Conservation (phyloP, 1,284 basidiomycete species). For the Austroboletus rostrupii region DNA sequence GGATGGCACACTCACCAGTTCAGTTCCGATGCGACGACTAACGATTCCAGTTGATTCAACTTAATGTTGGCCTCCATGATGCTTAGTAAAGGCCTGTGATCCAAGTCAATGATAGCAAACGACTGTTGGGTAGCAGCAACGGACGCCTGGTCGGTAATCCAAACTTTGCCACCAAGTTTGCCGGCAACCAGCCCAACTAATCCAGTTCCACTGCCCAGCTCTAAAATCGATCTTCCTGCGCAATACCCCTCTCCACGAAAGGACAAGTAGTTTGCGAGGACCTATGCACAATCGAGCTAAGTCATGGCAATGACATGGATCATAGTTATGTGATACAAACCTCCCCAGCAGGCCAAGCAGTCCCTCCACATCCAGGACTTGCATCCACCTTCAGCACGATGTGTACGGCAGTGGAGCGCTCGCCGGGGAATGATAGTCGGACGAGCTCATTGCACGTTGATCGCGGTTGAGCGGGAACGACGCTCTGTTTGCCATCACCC, state of each 20-base stretch:
- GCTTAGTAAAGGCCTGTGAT: constrained; percentile 60
- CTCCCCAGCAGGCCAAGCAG: constrained; percentile 91
- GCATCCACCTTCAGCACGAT: constrained; percentile 67
- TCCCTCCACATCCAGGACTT: constrained; percentile 84
- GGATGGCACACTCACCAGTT: constrained; percentile 58
- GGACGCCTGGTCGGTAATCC: constrained; percentile 88
- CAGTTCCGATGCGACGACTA: constrained; percentile 63
- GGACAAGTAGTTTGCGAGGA: constrained; percentile 71
- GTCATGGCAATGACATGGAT: background rate
- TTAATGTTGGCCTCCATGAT: constrained; percentile 72
- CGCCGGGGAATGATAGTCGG: constrained; percentile 42
- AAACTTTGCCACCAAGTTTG: constrained; percentile 60
- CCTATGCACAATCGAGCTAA: constrained; percentile 40
- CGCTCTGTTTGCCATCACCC: constrained; percentile 26
- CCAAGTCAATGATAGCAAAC: constrained; percentile 17
- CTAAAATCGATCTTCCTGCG: constrained; percentile 59
- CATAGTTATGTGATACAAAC: constrained; percentile 37
- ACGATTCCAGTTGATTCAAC: constrained; percentile 55
- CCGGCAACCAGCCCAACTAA: constrained; percentile 84
- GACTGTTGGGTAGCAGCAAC: constrained; percentile 32
- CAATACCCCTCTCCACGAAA: constrained; percentile 50
- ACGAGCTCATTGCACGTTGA: constrained; percentile 49
- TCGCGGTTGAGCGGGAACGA: constrained; percentile 56
- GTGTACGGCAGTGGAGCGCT: constrained; percentile 30
- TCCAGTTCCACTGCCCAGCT: constrained; percentile 88